phyloP scores from a whole-genome alignment of 2,329 filamentous ascomycete genomes.

The Huntiella moniliformis region DNA sequence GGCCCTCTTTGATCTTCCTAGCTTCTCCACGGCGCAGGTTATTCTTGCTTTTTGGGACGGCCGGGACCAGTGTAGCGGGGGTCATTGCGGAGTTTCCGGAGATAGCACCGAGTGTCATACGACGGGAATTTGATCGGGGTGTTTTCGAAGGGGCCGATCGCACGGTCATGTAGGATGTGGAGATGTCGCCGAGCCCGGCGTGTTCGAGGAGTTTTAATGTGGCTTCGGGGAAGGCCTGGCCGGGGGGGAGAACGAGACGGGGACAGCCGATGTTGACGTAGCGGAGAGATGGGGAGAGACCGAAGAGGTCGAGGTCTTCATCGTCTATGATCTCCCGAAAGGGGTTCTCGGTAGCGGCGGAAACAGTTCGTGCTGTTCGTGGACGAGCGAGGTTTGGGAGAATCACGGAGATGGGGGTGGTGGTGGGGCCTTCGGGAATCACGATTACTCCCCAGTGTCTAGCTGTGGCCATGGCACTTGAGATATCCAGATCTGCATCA shows the following conservation, averaged over 20 bases:
- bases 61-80: neutral
- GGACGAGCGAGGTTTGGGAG: neutral
- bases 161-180: conserved; percentile 10
- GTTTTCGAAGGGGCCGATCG: neutral
- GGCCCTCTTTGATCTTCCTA: neutral
- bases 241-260: conserved; percentile 2
- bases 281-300: neutral
- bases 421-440: neutral
- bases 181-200: conserved; percentile 3
- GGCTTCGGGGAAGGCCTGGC: conserved; percentile 2
- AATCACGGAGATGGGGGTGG: neutral
- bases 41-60: neutral
- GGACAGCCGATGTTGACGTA: conserved; percentile 6
- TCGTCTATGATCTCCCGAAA: conserved; percentile 9
- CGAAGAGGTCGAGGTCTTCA: conserved; percentile 9
- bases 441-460: conserved; percentile 10
- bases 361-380: neutral
- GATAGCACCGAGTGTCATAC: neutral
- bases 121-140: neutral
- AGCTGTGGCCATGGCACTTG: conserved; percentile 5
- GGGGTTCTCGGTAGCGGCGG: conserved; percentile 2
- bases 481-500: conserved; percentile 7
- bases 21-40: neutral
- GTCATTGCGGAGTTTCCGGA: conserved; percentile 1
- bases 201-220: conserved; percentile 3